Evolutionary conservation across 2,329 filamentous ascomycete species (phyloP), one percentile per base, ranked within the genome.

Genomic region (Daldinia sp.): DNA sequence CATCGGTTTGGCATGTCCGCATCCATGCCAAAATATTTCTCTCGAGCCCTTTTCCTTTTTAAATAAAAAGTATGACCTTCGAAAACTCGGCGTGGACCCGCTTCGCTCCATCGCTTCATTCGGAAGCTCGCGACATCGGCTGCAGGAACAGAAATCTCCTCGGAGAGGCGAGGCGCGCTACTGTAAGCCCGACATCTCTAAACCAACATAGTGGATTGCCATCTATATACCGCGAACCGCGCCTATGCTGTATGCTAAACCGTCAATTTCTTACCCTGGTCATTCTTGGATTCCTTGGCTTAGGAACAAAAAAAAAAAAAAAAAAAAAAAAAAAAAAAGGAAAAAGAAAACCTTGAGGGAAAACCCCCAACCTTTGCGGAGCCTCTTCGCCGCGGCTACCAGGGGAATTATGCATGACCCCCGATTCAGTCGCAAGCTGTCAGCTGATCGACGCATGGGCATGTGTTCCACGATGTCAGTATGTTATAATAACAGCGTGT

Each of bases 361-460:
- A 20, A 55, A 42, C 62, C 65, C 68, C 57, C 26, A 51, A 63
- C 37, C 53, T 60, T 63, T 54, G 60, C 56, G 66, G 66, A 71
- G 69, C 69, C 66, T 68, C 68, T 60, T 63, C 65, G 44, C 62
- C 59, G 59, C 68, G 56, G 39, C 18, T 59, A 57, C 26, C 30
- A 46, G 53, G 57, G 58, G 44, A 33, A 50, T 44, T 26, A 66
- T 69, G 67, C 67, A 69, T 20, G 51, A 33, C 61, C 58, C 54
- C 58, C 60, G 63, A 60, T 63, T 44, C 20, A 69, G 53, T 60
- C 60, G 56, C 56, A 64, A 65, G 60, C 63, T 63, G 66, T 69
- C 63, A 71, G 56, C 66, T 62, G 69, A 71, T 71, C 63, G 69
- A 66, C 69, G 54, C 69, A 64, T 67, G 69, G 66, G 50, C 65